phyloP scores from a whole-genome alignment of 805 yeast genomes.

The Kodamaea fukazawae region DNA sequence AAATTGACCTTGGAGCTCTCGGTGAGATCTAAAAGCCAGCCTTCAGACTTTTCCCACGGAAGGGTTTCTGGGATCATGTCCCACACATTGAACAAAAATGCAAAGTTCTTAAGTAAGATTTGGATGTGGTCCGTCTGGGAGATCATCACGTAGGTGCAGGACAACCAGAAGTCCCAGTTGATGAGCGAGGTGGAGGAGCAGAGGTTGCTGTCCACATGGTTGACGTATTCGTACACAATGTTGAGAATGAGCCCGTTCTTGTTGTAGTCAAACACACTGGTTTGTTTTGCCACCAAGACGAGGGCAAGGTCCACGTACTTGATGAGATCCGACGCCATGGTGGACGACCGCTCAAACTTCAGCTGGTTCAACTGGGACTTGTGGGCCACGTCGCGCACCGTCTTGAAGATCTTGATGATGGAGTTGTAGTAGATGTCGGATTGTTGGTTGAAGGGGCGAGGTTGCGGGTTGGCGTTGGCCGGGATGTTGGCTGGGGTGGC shows the following conservation, averaged over 20 bases:
- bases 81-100: conserved; percentile 74
- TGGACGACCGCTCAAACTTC: not conserved
- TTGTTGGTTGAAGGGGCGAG: conserved; percentile 18
- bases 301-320: conserved; percentile 33
- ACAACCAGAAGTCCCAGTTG: conserved; percentile 79
- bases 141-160: conserved; percentile 57
- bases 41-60: conserved; percentile 8
- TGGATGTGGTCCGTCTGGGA: conserved; percentile 56
- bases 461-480: conserved; percentile 5
- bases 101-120: conserved; percentile 59
- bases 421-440: conserved; percentile 37
- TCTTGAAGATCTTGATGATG: conserved; percentile 38
- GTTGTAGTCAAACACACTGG: conserved; percentile 37
- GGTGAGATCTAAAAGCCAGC: conserved; percentile 41
- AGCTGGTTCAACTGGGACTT: conserved; percentile 17
- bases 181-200: conserved; percentile 24
- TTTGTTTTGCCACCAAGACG: conserved; percentile 31
- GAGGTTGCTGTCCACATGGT: conserved; percentile 28
- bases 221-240: conserved; percentile 38
- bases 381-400: conserved; percentile 35
- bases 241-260: conserved; percentile 40
- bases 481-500: conserved; percentile 10
- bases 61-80: conserved; percentile 52
- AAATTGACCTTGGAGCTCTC: conserved; percentile 49
- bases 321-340: conserved; percentile 13